Percentiles rank a stretch among this genome's conserved stretches.
Evolutionary conservation across 208 protist species (phyloP).

Genomic region (Acanthamoeba royreba): DNA sequence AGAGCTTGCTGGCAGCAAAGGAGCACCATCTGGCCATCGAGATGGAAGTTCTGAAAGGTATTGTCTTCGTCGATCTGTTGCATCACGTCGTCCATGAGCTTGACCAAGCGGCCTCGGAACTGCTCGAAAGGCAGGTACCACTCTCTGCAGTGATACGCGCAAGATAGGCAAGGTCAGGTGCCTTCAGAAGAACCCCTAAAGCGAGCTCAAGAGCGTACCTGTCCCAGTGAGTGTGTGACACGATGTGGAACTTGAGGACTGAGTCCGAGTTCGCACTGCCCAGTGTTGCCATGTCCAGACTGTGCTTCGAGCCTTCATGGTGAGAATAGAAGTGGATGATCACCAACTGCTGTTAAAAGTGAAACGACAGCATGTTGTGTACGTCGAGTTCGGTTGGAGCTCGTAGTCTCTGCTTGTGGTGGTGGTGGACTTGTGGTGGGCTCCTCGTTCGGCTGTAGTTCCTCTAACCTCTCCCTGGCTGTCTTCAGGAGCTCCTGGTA

Average conservation of each 20-base stretch:
- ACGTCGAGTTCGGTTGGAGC: background rate
- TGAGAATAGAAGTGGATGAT: no score
- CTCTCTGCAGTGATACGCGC: background rate
- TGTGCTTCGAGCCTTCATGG: background rate
- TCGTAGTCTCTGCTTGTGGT: background rate
- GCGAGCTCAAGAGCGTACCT: no score
- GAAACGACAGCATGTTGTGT: no score
- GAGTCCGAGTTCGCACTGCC: background rate
- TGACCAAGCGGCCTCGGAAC: slow-evolving; percentile 16
- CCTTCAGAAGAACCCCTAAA: no score
- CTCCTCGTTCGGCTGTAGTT: no score
- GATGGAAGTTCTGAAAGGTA: slow-evolving; percentile 29
- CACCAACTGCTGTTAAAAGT: no score
- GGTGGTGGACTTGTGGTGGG: no score
- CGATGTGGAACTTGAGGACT: slow-evolving; percentile 31
- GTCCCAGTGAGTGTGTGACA: slow-evolving; percentile 41
- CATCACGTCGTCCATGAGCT: slow-evolving; percentile 31
- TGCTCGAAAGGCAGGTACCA: slow-evolving; percentile 40
- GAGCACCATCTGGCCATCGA: slow-evolving; percentile 49
- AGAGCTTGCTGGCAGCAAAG: background rate
- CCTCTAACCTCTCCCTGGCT: background rate
- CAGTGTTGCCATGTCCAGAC: background rate
- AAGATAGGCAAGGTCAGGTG: background rate
- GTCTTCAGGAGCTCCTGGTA: background rate
- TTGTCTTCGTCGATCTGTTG: background rate